Percentiles rank a stretch among this genome's conserved stretches.
phyloP scores from a whole-genome alignment of 169 alveolate species.

The Plasmodium coatneyi region DNA sequence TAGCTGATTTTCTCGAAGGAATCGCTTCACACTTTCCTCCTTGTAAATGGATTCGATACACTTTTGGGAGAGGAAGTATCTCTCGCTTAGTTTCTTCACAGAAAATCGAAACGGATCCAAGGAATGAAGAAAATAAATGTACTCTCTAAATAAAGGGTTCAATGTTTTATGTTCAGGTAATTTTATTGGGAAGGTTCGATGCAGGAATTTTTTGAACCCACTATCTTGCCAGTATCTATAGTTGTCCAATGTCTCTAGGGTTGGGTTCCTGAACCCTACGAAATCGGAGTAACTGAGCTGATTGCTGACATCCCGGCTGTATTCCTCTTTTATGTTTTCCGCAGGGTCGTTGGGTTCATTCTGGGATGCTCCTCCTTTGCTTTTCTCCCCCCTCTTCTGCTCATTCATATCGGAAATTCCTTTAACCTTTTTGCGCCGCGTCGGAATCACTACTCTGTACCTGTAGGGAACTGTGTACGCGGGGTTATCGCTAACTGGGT shows the following conservation, averaged over 20 bases:
- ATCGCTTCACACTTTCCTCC: conserved; percentile 71
- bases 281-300: conserved; percentile 79
- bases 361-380: not conserved
- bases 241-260: conserved; percentile 87
- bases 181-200: conserved; percentile 88
- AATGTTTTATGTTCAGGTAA: conserved; percentile 82
- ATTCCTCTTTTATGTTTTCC: conserved; percentile 69
- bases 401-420: not conserved
- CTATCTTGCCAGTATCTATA: conserved; percentile 88
- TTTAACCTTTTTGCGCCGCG: not conserved
- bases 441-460: conserved; percentile 51
- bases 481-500: conserved; percentile 32
- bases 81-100: conserved; percentile 80
- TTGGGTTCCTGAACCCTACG: conserved; percentile 86
- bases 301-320: conserved; percentile 80
- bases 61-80: conserved; percentile 79
- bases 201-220: conserved; percentile 86
- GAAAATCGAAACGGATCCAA: conserved; percentile 90
- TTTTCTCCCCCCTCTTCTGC: not conserved
- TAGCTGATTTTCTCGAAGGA: conserved; percentile 40
- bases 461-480: conserved; percentile 74
- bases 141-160: conserved; percentile 88
- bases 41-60: conserved; percentile 23
- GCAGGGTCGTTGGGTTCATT: not conserved
- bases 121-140: conserved; percentile 85